Conservation (phyloP, 345 rosid genomes). For the Eucalyptus virginea region DNA sequence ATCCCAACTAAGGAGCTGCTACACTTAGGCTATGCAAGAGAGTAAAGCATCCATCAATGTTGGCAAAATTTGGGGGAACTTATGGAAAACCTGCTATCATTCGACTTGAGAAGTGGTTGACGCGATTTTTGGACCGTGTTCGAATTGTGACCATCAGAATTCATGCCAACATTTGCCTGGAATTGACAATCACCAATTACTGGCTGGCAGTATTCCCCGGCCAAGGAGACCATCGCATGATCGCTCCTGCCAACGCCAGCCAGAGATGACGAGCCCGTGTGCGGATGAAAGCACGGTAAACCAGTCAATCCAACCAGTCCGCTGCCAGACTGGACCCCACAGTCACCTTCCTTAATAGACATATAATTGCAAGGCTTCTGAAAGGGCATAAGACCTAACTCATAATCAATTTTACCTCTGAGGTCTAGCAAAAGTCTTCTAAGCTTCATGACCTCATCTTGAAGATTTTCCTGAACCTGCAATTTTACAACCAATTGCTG, state of each 20-base stretch:
- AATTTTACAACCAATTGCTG: conserved; percentile 37
- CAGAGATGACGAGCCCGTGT: conserved; percentile 1
- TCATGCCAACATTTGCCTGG: background rate
- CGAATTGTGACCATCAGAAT: background rate
- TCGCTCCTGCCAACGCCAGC: conserved; percentile 9
- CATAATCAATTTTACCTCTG: conserved; percentile 39
- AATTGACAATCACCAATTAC: conserved; percentile 8
- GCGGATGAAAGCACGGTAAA: conserved; percentile 21
- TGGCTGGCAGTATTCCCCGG: conserved; percentile 13
- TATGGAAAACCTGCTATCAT: background rate
- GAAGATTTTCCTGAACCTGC: conserved; percentile 37
- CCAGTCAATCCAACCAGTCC: background rate
- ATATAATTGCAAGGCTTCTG: conserved; percentile 12
- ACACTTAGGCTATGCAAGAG: background rate
- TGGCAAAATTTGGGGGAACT: background rate
- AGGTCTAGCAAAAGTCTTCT: conserved; percentile 31
- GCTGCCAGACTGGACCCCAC: background rate
- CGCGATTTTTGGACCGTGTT: background rate
- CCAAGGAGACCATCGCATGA: conserved; percentile 13
- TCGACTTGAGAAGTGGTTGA: background rate
- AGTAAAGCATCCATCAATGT: background rate
- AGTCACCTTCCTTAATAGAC: conserved; percentile 22
- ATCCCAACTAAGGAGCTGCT: background rate
- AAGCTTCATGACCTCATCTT: conserved; percentile 44
- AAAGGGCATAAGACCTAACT: conserved; percentile 35